Conservation (phyloP, 768 basidiomycete species). For the Tricholoma sp. region DNA sequence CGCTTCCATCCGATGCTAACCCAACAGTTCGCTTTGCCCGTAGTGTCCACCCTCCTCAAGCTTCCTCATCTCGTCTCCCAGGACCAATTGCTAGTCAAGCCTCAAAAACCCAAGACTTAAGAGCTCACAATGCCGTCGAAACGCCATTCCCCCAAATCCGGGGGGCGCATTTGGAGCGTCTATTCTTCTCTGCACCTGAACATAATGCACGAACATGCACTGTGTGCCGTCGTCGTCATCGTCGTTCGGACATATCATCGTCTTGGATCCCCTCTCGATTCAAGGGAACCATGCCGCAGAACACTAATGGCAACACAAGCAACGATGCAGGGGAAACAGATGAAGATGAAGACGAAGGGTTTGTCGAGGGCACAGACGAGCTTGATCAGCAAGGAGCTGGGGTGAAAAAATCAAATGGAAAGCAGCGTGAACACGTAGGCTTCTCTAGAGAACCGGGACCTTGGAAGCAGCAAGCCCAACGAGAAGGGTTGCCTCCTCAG, state of each 20-base stretch:
- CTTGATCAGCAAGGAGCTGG: conserved; percentile 17
- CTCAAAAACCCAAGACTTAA: not conserved
- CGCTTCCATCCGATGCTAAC: conserved; percentile 1
- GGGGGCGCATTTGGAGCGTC: conserved; percentile 66
- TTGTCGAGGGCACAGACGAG: conserved; percentile 39
- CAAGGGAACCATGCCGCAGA: conserved; percentile 6
- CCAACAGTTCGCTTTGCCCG: not conserved
- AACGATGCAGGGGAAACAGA: not conserved
- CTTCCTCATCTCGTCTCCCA: conserved; percentile 22
- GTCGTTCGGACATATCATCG: conserved; percentile 4
- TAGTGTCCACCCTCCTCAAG: not conserved
- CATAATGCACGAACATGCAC: conserved; percentile 69
- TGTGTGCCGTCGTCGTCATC: conserved; percentile 52
- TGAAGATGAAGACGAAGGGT: conserved; percentile 42
- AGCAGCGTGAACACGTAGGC: conserved; percentile 24
- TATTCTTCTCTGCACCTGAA: conserved; percentile 78
- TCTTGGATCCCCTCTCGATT: conserved; percentile 21
- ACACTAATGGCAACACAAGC: conserved; percentile 7
- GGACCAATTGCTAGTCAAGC: conserved; percentile 28
- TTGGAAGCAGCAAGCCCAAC: conserved; percentile 26
- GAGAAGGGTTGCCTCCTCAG: conserved; percentile 68
- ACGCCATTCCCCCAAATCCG: conserved; percentile 82
- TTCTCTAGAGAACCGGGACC: conserved; percentile 23
- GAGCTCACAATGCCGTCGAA: conserved; percentile 15
- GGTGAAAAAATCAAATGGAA: conserved; percentile 20